A percentile compares a stretch with the other conserved stretches of the same genome.
These are phyloP conservation scores for Fraxinus pennsylvanica DNA, from an alignment of 257 asterid species.

Conservation along the genomic window DNA sequence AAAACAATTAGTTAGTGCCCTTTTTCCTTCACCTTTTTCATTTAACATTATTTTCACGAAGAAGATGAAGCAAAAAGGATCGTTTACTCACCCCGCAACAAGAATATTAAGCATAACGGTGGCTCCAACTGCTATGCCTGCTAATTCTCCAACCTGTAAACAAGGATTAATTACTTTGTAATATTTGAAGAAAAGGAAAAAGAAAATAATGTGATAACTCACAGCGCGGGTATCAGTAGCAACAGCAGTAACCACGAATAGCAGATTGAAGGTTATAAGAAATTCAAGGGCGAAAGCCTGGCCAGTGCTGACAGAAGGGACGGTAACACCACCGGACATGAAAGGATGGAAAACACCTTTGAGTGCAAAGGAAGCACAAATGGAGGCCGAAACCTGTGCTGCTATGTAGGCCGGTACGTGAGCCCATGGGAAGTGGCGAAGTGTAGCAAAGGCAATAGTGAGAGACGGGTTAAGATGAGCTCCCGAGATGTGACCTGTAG, in stretches of 20 bases:
- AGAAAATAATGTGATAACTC: slow-evolving; percentile 12
- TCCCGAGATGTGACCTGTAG: slow-evolving; percentile 92
- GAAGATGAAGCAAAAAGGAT: not conserved
- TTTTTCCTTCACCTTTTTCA: not conserved
- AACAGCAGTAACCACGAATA: slow-evolving; percentile 87
- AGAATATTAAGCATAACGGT: slow-evolving; percentile 85
- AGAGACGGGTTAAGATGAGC: slow-evolving; percentile 90
- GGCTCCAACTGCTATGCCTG: slow-evolving; percentile 91
- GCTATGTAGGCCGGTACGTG: slow-evolving; percentile 87
- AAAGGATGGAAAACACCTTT: slow-evolving; percentile 77
- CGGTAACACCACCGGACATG: slow-evolving; percentile 81
- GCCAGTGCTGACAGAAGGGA: slow-evolving; percentile 68
- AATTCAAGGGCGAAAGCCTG: slow-evolving; percentile 93
- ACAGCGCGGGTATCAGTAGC: slow-evolving; percentile 95
- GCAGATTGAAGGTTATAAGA: slow-evolving; percentile 74
- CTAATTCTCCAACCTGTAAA: slow-evolving; percentile 59
- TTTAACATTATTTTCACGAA: not conserved
- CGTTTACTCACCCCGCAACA: slow-evolving; percentile 73
- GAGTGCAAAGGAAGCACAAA: slow-evolving; percentile 87
- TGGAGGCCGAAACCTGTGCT: slow-evolving; percentile 83
- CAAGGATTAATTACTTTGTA: not conserved
- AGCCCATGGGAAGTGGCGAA: slow-evolving; percentile 89
- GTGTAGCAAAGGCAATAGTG: slow-evolving; percentile 82
- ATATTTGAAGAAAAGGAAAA: not conserved
- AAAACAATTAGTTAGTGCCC: not conserved